phyloP scores from a whole-genome alignment of 768 basidiomycete genomes.

The Podaxis carcinomalis region DNA sequence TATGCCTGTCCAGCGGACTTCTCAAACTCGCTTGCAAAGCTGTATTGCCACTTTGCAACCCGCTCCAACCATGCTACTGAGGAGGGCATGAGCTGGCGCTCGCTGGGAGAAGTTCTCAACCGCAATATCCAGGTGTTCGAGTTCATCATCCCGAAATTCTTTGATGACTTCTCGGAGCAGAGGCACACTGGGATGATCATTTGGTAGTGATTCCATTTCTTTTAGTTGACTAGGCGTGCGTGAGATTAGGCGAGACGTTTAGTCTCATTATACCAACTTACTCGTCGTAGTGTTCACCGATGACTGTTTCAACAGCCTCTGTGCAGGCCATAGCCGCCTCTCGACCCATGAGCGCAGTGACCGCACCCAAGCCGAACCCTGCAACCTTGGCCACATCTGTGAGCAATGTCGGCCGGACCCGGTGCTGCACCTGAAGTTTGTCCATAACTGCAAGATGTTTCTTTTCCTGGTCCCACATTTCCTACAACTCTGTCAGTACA shows the following conservation, averaged over 20 bases:
- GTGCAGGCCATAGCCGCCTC: slow-evolving; percentile 99
- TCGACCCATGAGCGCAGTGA: slow-evolving; percentile 83
- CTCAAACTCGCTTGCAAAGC: slow-evolving; percentile 76
- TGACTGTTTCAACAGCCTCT: slow-evolving; percentile 95
- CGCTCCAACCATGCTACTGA: slow-evolving; percentile 78
- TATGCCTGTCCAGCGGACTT: not conserved
- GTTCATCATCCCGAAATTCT: slow-evolving; percentile 92
- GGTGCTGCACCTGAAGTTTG: slow-evolving; percentile 78
- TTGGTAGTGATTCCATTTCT: slow-evolving; percentile 58
- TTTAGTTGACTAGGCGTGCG: slow-evolving; percentile 65
- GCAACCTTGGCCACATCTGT: slow-evolving; percentile 82
- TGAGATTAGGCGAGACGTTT: slow-evolving; percentile 8
- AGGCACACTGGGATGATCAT: slow-evolving; percentile 74
- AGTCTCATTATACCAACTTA: slow-evolving; percentile 37
- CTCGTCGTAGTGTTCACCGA: slow-evolving; percentile 99
- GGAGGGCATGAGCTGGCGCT: slow-evolving; percentile 86
- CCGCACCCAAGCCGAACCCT: slow-evolving; percentile 83
- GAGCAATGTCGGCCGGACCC: slow-evolving; percentile 77
- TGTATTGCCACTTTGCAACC: slow-evolving; percentile 92
- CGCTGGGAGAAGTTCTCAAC: slow-evolving; percentile 84
- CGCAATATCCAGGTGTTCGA: slow-evolving; percentile 91
- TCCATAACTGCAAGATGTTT: slow-evolving; percentile 88
- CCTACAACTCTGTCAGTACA: slow-evolving; percentile 37
- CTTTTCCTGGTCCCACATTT: slow-evolving; percentile 97
- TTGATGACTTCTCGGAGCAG: slow-evolving; percentile 66